Conservation (phyloP, 345 rosid species). For the Balakata baccata region DNA sequence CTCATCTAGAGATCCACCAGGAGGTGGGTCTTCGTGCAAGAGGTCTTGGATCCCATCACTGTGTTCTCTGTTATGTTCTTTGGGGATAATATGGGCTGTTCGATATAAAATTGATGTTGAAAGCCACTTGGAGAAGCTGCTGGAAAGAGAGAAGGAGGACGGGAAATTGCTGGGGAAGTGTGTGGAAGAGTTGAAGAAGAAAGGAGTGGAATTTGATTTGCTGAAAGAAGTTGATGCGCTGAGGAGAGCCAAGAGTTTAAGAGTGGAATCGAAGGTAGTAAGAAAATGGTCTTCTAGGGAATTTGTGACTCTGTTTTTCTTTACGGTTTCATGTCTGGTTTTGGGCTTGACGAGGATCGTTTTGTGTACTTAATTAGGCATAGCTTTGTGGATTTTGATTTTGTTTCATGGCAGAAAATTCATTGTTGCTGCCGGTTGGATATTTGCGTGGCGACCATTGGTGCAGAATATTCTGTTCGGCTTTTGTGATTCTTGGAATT, state of each 20-base stretch:
- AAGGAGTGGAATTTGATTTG: conserved; percentile 86
- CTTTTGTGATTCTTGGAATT: conserved; percentile 19
- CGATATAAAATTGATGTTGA: conserved; percentile 75
- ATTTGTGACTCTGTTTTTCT: conserved; percentile 71
- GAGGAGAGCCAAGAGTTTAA: conserved; percentile 89
- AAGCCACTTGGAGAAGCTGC: conserved; percentile 64
- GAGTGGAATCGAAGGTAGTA: conserved; percentile 60
- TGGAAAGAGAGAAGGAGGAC: conserved; percentile 89
- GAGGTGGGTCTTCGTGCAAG: conserved; percentile 33
- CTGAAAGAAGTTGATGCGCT: conserved; percentile 90
- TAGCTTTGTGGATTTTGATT: neutral
- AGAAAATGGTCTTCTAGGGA: conserved; percentile 84
- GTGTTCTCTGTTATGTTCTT: conserved; percentile 60
- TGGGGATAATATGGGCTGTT: conserved; percentile 81
- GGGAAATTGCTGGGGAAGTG: conserved; percentile 71
- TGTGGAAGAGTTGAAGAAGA: conserved; percentile 86
- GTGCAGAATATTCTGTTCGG: conserved; percentile 43
- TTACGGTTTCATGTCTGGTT: conserved; percentile 67
- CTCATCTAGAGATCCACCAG: conserved; percentile 26
- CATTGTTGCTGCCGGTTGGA: neutral
- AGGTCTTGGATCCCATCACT: conserved; percentile 84
- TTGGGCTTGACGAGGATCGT: conserved; percentile 68
- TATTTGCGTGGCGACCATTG: neutral
- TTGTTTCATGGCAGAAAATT: neutral
- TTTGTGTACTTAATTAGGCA: conserved; percentile 47